Conservation (phyloP, 495 filamentous ascomycete genomes). For the Clavariopsis aquatica region DNA sequence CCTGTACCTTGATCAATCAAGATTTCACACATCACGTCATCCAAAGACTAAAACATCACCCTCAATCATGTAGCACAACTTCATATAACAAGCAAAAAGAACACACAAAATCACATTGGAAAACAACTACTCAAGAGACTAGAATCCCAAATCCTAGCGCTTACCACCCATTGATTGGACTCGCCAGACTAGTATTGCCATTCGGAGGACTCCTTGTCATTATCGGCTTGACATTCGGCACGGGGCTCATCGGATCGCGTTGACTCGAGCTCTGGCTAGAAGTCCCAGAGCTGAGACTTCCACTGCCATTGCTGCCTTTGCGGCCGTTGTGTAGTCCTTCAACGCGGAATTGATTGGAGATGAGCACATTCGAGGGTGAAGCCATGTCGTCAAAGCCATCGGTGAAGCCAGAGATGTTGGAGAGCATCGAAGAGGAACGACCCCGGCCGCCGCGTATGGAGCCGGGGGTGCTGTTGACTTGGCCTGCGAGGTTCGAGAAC, state of each 20-base stretch:
- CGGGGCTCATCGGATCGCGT: slow-evolving; percentile 38
- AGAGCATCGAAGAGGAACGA: slow-evolving; percentile 68
- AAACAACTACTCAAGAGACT: slow-evolving; percentile 2
- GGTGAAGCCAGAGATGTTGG: slow-evolving; percentile 65
- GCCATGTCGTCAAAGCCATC: slow-evolving; percentile 47
- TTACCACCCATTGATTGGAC: slow-evolving; percentile 21
- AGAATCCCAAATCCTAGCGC: slow-evolving; percentile 7
- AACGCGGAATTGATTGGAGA: slow-evolving; percentile 15
- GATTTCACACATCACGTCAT: no score
- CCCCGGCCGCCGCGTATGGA: slow-evolving; percentile 48
- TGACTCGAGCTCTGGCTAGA: slow-evolving; percentile 32
- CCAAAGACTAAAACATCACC: background rate
- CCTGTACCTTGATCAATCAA: no score
- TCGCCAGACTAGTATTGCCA: slow-evolving; percentile 26
- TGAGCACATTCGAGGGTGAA: slow-evolving; percentile 8
- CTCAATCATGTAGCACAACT: background rate
- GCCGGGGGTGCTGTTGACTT: slow-evolving; percentile 32
- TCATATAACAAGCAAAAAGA: slow-evolving; percentile 24
- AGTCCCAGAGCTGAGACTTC: slow-evolving; percentile 28
- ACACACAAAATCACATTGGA: slow-evolving; percentile 27
- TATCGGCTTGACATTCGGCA: slow-evolving; percentile 27
- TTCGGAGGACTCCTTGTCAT: slow-evolving; percentile 26
- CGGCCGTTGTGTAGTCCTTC: slow-evolving; percentile 17
- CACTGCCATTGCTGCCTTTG: slow-evolving; percentile 39
- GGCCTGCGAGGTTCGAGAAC: slow-evolving; percentile 35